A percentile compares a stretch with the other conserved stretches of the same genome.
These are phyloP conservation scores for Ophiostoma novo-ulmi DNA, from an alignment of 2,329 filamentous ascomycete species.

Conservation along the genomic window DNA sequence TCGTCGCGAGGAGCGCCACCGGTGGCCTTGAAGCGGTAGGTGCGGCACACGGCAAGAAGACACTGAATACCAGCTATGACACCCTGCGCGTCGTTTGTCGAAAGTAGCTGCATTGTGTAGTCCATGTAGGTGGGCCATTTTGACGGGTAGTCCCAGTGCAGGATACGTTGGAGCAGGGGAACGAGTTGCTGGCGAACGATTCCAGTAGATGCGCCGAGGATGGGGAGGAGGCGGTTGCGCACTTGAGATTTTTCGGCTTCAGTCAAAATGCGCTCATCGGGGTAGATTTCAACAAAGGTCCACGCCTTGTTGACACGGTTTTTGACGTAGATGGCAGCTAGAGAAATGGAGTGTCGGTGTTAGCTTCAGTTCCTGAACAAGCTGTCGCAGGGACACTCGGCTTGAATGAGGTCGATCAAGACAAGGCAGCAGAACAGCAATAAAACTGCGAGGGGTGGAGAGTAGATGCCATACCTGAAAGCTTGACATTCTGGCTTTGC, in stretches of 20 bases:
- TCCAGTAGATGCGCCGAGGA: slow-evolving; percentile 73
- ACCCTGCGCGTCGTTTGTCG: slow-evolving; percentile 76
- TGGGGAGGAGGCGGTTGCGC: slow-evolving; percentile 79
- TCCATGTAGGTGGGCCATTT: slow-evolving; percentile 94
- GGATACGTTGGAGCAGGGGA: slow-evolving; percentile 89
- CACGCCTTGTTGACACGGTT: slow-evolving; percentile 93
- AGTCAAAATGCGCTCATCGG: slow-evolving; percentile 67
- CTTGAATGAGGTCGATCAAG: too few relatives aligned
- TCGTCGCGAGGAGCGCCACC: slow-evolving; percentile 72
- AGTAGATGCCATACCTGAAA: slow-evolving; percentile 62
- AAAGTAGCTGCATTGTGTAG: slow-evolving; percentile 82
- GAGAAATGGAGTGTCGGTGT: not conserved
- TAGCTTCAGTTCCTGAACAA: not conserved
- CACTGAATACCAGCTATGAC: slow-evolving; percentile 94
- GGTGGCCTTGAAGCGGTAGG: slow-evolving; percentile 84
- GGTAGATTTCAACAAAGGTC: slow-evolving; percentile 70
- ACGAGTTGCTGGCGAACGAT: slow-evolving; percentile 89
- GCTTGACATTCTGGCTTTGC: slow-evolving; percentile 74
- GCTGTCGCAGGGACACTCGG: too few relatives aligned
- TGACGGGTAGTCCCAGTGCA: slow-evolving; percentile 90
- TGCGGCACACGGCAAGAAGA: slow-evolving; percentile 86
- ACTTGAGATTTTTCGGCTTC: slow-evolving; percentile 87
- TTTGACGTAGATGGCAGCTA: slow-evolving; percentile 95
- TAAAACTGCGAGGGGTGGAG: too few relatives aligned
- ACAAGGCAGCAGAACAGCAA: too few relatives aligned